A percentile compares a stretch with the other conserved stretches of the same genome.
Conservation (phyloP, 2,329 filamentous ascomycete genomes). For the Clarireedia hainanense region DNA sequence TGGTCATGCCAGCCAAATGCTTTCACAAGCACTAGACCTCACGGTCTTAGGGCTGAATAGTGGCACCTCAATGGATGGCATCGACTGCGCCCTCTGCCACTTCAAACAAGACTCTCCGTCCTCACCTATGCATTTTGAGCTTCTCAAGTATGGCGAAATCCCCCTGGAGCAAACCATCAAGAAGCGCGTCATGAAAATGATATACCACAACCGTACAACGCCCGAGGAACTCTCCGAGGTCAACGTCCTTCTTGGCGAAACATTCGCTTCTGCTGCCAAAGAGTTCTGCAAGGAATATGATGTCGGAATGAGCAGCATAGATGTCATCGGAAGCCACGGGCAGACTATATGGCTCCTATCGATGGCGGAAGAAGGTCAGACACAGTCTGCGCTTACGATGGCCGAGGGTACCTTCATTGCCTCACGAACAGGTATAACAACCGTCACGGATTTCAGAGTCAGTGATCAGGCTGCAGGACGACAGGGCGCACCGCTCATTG, state of each 20-base stretch:
- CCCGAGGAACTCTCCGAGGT: no score
- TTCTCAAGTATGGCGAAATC: no score
- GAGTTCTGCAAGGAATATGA: no score
- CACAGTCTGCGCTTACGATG: conserved; percentile 44
- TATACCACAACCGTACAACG: no score
- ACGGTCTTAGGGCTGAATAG: conserved; percentile 3
- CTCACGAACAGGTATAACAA: conserved; percentile 47
- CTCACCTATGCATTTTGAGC: no score
- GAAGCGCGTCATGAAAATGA: no score
- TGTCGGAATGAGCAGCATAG: no score
- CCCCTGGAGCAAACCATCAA: no score
- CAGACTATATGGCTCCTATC: conserved; percentile 46
- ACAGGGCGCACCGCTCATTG: conserved; percentile 40
- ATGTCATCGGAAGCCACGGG: conserved; percentile 44
- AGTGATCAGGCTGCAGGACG: conserved; percentile 48
- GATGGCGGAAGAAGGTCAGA: conserved; percentile 26
- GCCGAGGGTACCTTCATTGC: conserved; percentile 49
- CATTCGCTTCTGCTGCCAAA: no score
- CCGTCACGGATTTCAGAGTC: conserved; percentile 50
- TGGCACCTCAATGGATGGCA: conserved; percentile 37
- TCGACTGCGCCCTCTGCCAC: conserved; percentile 41
- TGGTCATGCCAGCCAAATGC: not conserved
- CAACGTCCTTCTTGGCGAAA: no score
- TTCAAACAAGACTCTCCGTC: conserved; percentile 10
- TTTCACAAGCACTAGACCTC: not conserved